Conservation (phyloP, 306 rosid species). For the Medicago ruthenica region DNA sequence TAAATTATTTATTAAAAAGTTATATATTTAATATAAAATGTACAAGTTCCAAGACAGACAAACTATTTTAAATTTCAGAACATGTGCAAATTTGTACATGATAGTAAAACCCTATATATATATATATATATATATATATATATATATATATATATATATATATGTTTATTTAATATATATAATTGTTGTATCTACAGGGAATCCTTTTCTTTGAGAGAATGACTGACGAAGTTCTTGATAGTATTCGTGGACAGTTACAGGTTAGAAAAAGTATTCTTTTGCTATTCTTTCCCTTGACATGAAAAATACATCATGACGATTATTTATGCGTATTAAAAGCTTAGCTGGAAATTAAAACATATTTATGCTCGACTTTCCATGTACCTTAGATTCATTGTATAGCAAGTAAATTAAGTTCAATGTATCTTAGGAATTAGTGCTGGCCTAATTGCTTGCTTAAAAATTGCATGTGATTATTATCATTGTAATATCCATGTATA, state of each 20-base stretch:
- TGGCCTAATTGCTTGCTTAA: not conserved
- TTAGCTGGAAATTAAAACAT: not conserved
- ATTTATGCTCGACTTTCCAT: not conserved
- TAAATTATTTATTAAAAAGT: too few species aligned
- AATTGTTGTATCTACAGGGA: conserved; percentile 62
- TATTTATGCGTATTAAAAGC: conserved; percentile 6
- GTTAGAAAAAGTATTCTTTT: conserved; percentile 46
- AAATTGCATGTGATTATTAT: not conserved
- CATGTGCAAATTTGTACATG: too few species aligned
- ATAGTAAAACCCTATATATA: too few species aligned
- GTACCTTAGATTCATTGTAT: not conserved
- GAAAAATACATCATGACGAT: conserved; percentile 3
- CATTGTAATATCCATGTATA: too few species aligned
- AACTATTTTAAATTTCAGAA: too few species aligned
- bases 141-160: not conserved
- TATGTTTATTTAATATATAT: conserved; percentile 6
- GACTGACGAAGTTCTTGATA: conserved; percentile 77
- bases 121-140: too few species aligned
- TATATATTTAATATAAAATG: too few species aligned
- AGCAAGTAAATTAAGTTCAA: not conserved
- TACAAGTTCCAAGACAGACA: too few species aligned
- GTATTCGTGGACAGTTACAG: conserved; percentile 68
- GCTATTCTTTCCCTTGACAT: conserved; percentile 28
- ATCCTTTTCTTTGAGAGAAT: conserved; percentile 90
- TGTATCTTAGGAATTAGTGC: not conserved